Evolutionary conservation across 2,329 filamentous ascomycete genomes (phyloP).

Genomic region (Aspergillus ochraceus): DNA sequence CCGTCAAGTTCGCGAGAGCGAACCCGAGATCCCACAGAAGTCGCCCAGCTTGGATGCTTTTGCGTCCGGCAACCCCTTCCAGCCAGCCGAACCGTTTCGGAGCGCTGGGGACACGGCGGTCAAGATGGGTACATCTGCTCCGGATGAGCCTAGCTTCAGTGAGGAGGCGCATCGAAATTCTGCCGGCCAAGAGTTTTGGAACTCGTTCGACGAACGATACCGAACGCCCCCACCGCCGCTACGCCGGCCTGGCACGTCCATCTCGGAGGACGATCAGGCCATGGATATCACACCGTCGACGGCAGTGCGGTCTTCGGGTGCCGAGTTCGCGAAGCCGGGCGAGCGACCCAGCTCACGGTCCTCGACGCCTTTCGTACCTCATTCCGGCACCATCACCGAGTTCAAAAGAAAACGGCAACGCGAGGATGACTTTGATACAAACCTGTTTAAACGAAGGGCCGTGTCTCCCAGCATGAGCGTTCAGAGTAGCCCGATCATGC

Average conservation of each 20-base stretch:
- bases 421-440: conserved; percentile 87
- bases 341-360: conserved; percentile 37
- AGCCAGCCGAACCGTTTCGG: conserved; percentile 15
- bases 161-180: conserved; percentile 71
- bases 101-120: conserved; percentile 19
- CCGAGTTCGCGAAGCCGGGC: conserved; percentile 34
- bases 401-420: conserved; percentile 78
- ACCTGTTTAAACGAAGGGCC: conserved; percentile 84
- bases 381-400: conserved; percentile 63
- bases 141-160: conserved; percentile 71
- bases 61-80: conserved; percentile 52
- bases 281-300: conserved; percentile 44
- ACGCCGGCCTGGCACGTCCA: conserved; percentile 54
- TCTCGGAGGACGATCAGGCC: conserved; percentile 40
- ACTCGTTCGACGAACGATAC: conserved; percentile 69
- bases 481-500: conserved; percentile 81
- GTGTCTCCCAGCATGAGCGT: conserved; percentile 89
- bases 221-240: conserved; percentile 67
- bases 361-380: conserved; percentile 43
- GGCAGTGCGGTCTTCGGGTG: conserved; percentile 23
- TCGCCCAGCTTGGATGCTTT: conserved; percentile 41
- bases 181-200: conserved; percentile 74
- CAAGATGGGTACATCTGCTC: conserved; percentile 37
- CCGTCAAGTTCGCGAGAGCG: conserved; percentile 88
- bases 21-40: conserved; percentile 59